Conservation (phyloP, 768 basidiomycete species). For the Suillus discolor region DNA sequence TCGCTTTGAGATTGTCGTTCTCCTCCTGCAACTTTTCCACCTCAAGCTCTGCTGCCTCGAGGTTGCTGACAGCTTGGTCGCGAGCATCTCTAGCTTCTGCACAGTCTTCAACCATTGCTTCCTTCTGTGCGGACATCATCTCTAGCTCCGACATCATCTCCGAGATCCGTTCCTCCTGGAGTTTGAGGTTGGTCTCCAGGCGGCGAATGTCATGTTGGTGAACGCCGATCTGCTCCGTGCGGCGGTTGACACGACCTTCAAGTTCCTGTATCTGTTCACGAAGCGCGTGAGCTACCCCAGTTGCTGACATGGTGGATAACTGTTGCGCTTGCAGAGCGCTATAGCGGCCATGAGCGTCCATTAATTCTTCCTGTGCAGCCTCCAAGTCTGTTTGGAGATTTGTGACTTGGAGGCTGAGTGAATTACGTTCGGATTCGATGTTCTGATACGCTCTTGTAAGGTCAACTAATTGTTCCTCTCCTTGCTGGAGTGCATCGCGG, state of each 20-base stretch:
- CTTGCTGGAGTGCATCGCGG: constrained; percentile 28
- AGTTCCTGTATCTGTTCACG: constrained; percentile 70
- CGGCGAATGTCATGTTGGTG: constrained; percentile 81
- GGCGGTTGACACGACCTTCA: constrained; percentile 61
- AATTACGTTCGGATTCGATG: constrained; percentile 66
- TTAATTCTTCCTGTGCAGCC: constrained; percentile 53
- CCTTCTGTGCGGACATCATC: constrained; percentile 63
- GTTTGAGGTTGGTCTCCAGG: constrained; percentile 70
- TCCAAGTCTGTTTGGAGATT: constrained; percentile 65
- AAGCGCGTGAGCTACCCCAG: constrained; percentile 55
- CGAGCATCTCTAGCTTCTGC: constrained; percentile 74
- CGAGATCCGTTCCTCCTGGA: constrained; percentile 72
- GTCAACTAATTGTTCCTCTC: constrained; percentile 45
- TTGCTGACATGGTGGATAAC: constrained; percentile 61
- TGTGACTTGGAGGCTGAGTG: constrained; percentile 61
- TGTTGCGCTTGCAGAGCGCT: constrained; percentile 66
- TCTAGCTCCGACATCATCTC: constrained; percentile 77
- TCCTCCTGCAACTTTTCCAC: constrained; percentile 47
- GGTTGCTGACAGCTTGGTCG: constrained; percentile 57
- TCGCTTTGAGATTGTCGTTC: constrained; percentile 18
- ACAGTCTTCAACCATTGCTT: constrained; percentile 85
- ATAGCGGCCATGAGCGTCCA: constrained; percentile 61
- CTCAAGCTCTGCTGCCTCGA: constrained; percentile 67
- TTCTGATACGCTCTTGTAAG: constrained; percentile 51
- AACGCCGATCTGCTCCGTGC: constrained; percentile 74